Base-by-base conservation (phyloP, 345 rosid species). In the Rhodamnia argentea region DNA sequence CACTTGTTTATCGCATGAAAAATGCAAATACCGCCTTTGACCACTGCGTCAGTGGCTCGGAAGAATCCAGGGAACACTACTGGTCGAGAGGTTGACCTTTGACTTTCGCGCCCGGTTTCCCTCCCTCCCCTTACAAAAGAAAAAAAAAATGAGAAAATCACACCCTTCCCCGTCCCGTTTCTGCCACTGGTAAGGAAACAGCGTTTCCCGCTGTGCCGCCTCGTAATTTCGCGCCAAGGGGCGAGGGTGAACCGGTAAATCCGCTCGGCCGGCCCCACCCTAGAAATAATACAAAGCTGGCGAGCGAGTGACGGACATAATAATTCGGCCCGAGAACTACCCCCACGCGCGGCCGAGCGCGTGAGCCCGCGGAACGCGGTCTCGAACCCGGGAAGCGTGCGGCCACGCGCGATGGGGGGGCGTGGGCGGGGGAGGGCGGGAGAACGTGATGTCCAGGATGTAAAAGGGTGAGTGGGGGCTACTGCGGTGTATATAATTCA, bases 21-120 rank as follows among this genome's bases (percentile, higher is more conserved):
- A 70, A 70, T 70, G 78, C 78, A 37, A 70, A 18, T 1, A 10
- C 26, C 40, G 44, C 16, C 12, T 32, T 62, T 2, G 76, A 16
- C 6, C 13, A 64, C 44, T 3, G 76, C 8, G 78, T 70, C 47
- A 70, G 78, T 37, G 13, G 47, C 47, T 18, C 13, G 14, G 81
- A 70, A 18, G 81, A 37, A 37, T 70, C 81, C 81, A 37, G 47
- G 59, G 26, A 15, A 53, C 6, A 29, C 47, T 29, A 83, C 60
- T 2, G 84, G 23, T 12, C 37, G 27, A 52, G 58, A 85, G 85
- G 37, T 89, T 91, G 95, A 93, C 94, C 90, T 87, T 87, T 89
- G 95, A 91, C 93, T 90, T 84, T 89, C 89, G 90, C 91, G 90
- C 89, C 86, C 90, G 92, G 87, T 87, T 89, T 76, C 47, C 29